Base-by-base conservation (phyloP, 2,329 filamentous ascomycete species). In the Colletotrichum sp. region DNA sequence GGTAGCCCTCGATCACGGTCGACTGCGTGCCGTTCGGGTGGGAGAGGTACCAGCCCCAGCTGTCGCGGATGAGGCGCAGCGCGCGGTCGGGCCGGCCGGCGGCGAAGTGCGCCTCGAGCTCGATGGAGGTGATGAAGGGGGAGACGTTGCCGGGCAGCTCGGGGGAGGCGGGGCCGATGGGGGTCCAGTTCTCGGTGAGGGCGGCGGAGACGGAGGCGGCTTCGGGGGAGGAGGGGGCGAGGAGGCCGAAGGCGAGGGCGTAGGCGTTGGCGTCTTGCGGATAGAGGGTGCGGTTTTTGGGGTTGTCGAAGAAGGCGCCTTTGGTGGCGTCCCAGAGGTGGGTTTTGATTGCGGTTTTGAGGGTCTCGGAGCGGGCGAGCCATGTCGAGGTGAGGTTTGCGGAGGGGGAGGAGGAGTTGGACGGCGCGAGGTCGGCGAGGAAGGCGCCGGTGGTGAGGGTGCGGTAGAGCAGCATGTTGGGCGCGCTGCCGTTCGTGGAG, bases 251-350 rank as follows among this genome's bases (percentile, higher is more conserved):
- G 52, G 89, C 82, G 5, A 92, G 82, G 0, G 90, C 87, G 81
- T 92, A 86, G 69, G 88, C 86, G 81, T 93, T 93, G 15, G 87
- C 90, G 77, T 92, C 91, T 82, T 94, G 91, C 0, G 91, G 90
- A 76, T 90, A 84, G 5, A 94, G 83, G 1, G 86, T 85, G 3
- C 86, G 88, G 8, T 84, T 80, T 0, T 87, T 87, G 48, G 88
- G 86, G 77, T 91, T 91, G 80, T 91, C 89, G 71, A 86, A 85
- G 82, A 92, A 90, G 76, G 90, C 85, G 30, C 88, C 87, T n/a
- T 84, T 84, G 2, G 80, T 69, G 0, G 82, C 78, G 77, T 91
- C 87, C 87, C 88, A 92, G 74, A 89, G 86, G 64, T 86, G 83
- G 13, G 80, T 79, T 60, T 89, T 86, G 30, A 90, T 90, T 11